Evolutionary conservation across 1,284 basidiomycete genomes (phyloP), one percentile per base, ranked within the genome.

Genomic region (Malassezia psittaci): DNA sequence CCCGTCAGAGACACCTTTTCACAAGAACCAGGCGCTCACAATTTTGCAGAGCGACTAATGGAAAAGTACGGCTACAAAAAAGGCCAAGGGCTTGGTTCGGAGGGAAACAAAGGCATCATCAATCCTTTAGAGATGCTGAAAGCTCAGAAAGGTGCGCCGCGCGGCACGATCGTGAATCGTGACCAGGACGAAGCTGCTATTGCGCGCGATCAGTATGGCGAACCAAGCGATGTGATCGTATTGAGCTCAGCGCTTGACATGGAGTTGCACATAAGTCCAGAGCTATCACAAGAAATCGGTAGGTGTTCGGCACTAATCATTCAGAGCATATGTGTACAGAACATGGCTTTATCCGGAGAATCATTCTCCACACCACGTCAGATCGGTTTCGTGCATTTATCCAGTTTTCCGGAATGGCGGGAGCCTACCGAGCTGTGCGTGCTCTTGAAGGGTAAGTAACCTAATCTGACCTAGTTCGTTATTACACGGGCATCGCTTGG

Each of bases 31-130:
- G 43, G 34, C 24, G 29, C 43, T 11, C 15, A 24, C 16, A 44
- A 46, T 5, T 70, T 72, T 35, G 69, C 67, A 0, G 42, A 48
- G 11, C 63, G 69, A 3, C 54, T 72, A 11, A 68, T 73, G 69
- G 40, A 51, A 0, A 47, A 56, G 50, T 59, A 66, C 40, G 70
- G 70, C 29, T 64, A 67, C 55, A 49, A 54, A n/a, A 37, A 63
- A 18, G 69, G 70, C 9, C 52, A 60, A 47, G 70, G 68, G 9
- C 46, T 73, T 5, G 70, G 70, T n/a, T 60, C 67, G 0, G 62
- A 63, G 12, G 64, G 65, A 1, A 65, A 62, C 44, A 61, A 63
- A 24, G 70, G 69, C 8, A 68, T 71, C 15, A 2, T 53, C 3
- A 38, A 51, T 5, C 69, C 70, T 2, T 52, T 73, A 8, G 38